Conservation (phyloP, 805 yeast genomes). For the Crinitomyces ghanaensis region DNA sequence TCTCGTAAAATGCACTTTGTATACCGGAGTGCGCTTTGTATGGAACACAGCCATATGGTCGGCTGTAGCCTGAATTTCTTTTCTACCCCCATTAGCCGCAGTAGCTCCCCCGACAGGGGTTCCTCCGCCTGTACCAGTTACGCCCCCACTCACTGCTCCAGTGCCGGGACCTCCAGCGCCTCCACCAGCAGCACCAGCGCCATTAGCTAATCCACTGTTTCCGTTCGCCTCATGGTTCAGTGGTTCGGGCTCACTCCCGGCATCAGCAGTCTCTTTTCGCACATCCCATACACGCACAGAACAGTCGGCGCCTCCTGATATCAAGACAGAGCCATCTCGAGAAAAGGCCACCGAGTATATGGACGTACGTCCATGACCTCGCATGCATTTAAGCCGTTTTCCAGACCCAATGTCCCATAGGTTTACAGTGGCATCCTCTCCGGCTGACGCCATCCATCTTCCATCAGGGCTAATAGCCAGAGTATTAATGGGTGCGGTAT, state of each 20-base stretch:
- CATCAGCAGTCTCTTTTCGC: constrained; percentile 70
- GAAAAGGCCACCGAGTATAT: constrained; percentile 78
- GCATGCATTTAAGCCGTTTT: constrained; percentile 75
- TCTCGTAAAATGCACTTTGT: constrained; percentile 83
- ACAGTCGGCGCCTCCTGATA: constrained; percentile 87
- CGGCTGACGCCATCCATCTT: constrained; percentile 89
- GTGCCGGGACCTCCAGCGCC: constrained; percentile 1
- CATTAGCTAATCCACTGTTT: constrained; percentile 9
- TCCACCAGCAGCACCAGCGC: constrained; percentile 6
- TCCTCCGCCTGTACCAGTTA: constrained; percentile 5
- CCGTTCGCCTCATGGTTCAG: constrained; percentile 16
- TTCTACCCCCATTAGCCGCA: constrained; percentile 17
- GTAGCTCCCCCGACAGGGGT: constrained; percentile 10
- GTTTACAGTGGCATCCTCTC: constrained; percentile 80
- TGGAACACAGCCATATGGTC: constrained; percentile 91
- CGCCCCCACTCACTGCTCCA: constrained; percentile 4
- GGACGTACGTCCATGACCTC: constrained; percentile 85
- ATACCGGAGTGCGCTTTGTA: constrained; percentile 90
- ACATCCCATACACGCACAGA: constrained; percentile 95
- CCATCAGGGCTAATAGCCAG: constrained; percentile 94
- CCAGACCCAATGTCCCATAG: constrained; percentile 95
- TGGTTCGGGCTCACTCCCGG: constrained; percentile 68
- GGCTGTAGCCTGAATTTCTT: constrained; percentile 67
- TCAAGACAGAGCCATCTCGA: constrained; percentile 77
- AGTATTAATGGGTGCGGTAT: constrained; percentile 76